These are phyloP conservation scores for Bremia lactucae DNA, from an alignment of 352 stramenopile genomes.

Conservation along the genomic window DNA sequence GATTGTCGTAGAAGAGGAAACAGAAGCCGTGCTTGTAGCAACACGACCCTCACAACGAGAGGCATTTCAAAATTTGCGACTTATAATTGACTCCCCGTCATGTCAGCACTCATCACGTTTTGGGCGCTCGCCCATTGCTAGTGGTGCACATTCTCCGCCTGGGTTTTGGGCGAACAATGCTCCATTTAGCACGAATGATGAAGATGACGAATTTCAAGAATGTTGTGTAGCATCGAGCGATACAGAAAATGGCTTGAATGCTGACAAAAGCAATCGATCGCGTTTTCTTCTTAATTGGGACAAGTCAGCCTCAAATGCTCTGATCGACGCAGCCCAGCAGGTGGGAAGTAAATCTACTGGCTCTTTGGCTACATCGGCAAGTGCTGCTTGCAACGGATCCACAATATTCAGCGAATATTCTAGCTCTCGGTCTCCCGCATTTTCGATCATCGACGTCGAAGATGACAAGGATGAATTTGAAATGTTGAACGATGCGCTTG, in stretches of 20 bases:
- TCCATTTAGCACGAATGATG: slow-evolving; percentile 53
- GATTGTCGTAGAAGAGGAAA: slow-evolving; percentile 3
- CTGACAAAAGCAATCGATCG: slow-evolving; percentile 5
- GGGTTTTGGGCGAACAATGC: slow-evolving; percentile 71
- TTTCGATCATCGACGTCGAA: slow-evolving; percentile 32
- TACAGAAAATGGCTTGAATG: slow-evolving; percentile 14
- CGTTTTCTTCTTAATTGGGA: slow-evolving; percentile 38
- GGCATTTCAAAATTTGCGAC: slow-evolving; percentile 25
- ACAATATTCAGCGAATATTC: slow-evolving; percentile 11
- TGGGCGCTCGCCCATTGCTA: slow-evolving; percentile 24
- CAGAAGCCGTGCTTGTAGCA: slow-evolving; percentile 6
- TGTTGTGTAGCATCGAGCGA: not conserved
- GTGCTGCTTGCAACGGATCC: slow-evolving; percentile 10
- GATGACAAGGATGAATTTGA: slow-evolving; percentile 71
- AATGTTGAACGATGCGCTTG: slow-evolving; percentile 44
- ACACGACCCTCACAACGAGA: slow-evolving; percentile 16
- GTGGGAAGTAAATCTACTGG: slow-evolving; percentile 14
- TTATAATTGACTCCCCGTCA: slow-evolving; percentile 43
- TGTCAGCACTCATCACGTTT: slow-evolving; percentile 15
- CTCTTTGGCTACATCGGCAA: slow-evolving; percentile 10
- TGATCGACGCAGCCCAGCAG: slow-evolving; percentile 33
- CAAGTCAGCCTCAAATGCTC: slow-evolving; percentile 39
- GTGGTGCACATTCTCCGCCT: slow-evolving; percentile 44
- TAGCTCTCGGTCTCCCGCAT: slow-evolving; percentile 15
- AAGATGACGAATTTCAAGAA: slow-evolving; percentile 26